Evolutionary conservation across 495 filamentous ascomycete genomes (phyloP), one percentile per base, ranked within the genome.

Genomic region (Aspergillus taichungensis): DNA sequence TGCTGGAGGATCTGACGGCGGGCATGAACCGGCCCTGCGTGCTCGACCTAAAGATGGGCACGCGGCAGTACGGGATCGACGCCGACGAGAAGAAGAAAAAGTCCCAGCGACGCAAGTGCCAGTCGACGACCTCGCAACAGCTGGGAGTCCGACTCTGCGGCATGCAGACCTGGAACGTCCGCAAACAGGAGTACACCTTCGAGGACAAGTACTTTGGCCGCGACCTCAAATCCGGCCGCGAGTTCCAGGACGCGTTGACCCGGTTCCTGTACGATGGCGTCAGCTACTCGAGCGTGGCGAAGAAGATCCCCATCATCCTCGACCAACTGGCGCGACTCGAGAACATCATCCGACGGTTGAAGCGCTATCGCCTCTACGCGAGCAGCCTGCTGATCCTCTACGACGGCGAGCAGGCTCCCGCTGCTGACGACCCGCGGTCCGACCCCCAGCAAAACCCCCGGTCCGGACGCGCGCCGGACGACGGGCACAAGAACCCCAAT

Each of bases 21-120:
- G 92, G 92, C 30, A 96, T 98, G 91, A 87, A 85, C 57, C 83
- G 84, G 30, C 92, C 92, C 9, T 97, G 92, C 64, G 92, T 96
- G 34, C 82, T 98, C 54, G 92, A 98, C 63, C 72, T 98, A 47
- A 98, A 98, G 63, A 98, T 98, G 92, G 92, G 92, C 8, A 98
- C 92, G n/a, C 81, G 92, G 3, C 92, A 98, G 60, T 96, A 96
- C 63, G 92, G 92, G 10, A 77, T 96, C n/a, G 90, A 96, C 48
- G 92, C 92, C 7, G 78, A 75, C 40, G 82, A 90, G 34, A 90
- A 92, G 66, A 98, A 98, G 61, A 86, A 88, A 46, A 82, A 85
- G 44, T 96, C 92, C 0, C 92, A 98, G 62, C 79, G 85, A 38
- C 82, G 83, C 42, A 98, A 98, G 62, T 95, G 91, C 60, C 85